Evolutionary conservation across 768 basidiomycete genomes (phyloP), one percentile per base, ranked within the genome.

Genomic region (Lentinus tigrinus): DNA sequence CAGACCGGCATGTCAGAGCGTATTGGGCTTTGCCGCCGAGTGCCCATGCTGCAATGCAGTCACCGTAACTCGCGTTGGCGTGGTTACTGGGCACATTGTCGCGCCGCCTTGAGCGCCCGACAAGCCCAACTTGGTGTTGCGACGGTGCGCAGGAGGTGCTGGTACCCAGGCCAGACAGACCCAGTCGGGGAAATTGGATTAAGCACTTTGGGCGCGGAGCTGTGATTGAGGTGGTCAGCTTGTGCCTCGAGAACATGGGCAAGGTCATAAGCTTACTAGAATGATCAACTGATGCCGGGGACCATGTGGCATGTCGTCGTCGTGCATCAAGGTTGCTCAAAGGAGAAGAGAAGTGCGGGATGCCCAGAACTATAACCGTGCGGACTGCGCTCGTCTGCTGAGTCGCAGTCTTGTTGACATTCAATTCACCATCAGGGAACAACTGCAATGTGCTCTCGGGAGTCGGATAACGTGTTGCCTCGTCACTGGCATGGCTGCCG

Each of bases 231-330:
- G 44, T 44, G 16, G 49, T 57, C 56, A 57, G 56, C 42, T 14
- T 19, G 50, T 46, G 36, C 23, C 13, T 37, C 28, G 36, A 52
- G 49, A 52, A 52, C 17, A 17, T 17, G 17, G 31, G 31, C 11
- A 31, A 31, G 31, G 31, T 31, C 31, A 31, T 31, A 31, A 31
- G 31, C 60, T 53, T 55, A 57, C 60, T 43, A 46, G 40, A 47
- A 28, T 31, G 60, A 54, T 61, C 60, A 61, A 61, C 51, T 61
- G 60, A 61, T 61, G 40, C 47, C 28, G 42, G n/a, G 24, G 38
- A 52, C 47, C 60, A 57, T 54, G 48, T 39, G 59, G 59, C 28
- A 17, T 44, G 39, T 42, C 14, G n/a, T 14, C 27, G 58, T 40
- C 42, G 37, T 43, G 28, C 47, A 49, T 54, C 52, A 43, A 28